Percentiles rank a stretch among this genome's conserved stretches.
Evolutionary conservation across 2,329 filamentous ascomycete genomes (phyloP).

Genomic region (Didymosphaeria variabile): DNA sequence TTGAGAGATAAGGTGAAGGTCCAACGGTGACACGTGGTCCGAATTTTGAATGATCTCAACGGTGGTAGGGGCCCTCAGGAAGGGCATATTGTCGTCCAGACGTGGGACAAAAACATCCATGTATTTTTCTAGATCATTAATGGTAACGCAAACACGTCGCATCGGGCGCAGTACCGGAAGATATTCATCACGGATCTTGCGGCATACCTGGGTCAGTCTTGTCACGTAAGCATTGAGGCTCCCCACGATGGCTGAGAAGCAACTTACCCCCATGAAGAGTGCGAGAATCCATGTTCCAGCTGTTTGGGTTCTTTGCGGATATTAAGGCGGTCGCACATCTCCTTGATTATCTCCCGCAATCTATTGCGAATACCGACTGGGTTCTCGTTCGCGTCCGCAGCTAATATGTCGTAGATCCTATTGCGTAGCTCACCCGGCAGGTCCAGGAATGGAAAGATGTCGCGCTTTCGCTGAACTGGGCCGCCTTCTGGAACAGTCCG

Average conservation of each 20-base stretch:
- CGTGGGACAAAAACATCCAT: neutral
- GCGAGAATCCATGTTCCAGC: neutral
- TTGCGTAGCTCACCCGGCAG: slow-evolving; percentile 1
- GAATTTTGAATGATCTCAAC: neutral
- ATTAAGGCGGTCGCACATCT: too few relatives aligned
- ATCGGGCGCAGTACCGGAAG: neutral
- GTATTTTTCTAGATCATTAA: neutral
- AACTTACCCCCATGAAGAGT: slow-evolving; percentile 4
- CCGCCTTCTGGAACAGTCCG: neutral
- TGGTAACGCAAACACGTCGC: neutral
- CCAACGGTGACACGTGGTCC: neutral
- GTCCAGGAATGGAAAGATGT: neutral
- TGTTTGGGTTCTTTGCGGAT: too few relatives aligned
- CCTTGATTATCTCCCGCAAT: neutral
- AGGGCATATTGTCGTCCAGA: neutral
- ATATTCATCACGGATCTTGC: neutral
- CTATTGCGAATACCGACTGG: neutral
- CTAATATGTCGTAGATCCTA: neutral
- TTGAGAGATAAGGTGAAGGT: neutral
- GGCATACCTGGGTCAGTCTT: neutral
- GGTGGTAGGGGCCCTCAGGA: neutral
- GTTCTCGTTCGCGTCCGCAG: neutral
- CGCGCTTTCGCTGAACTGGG: neutral
- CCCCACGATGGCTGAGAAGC: too few relatives aligned
- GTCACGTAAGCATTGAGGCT: neutral